Conservation (phyloP, 176 grass and related monocot genomes). For the Stipa capillata region DNA sequence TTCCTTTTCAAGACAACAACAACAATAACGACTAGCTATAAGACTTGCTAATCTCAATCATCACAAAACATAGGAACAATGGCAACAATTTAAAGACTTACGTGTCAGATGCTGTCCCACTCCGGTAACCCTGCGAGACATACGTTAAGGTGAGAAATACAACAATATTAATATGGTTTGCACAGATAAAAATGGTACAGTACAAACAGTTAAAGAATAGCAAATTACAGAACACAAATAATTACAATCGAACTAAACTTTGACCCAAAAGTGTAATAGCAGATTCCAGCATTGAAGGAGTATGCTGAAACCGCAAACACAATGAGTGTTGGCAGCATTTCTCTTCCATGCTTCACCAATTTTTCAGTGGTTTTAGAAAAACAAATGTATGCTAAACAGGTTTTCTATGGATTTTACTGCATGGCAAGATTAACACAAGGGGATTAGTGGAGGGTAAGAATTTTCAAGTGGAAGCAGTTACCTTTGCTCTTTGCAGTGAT, state of each 20-base stretch:
- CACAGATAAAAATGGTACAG: neutral
- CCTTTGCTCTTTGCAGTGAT: neutral
- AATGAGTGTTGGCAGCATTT: neutral
- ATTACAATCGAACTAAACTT: neutral
- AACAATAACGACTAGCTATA: neutral
- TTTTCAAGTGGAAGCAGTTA: neutral
- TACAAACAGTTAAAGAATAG: neutral
- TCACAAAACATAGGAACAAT: neutral
- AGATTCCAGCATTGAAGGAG: constrained; percentile 1
- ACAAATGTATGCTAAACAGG: neutral
- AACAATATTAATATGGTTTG: neutral
- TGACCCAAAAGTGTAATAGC: neutral
- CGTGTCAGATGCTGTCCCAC: constrained; percentile 79
- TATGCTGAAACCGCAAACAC: neutral
- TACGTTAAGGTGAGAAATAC: constrained; percentile 25
- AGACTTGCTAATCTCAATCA: neutral
- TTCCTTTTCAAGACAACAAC: neutral
- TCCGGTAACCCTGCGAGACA: constrained; percentile 86
- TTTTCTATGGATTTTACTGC: neutral
- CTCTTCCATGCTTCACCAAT: neutral
- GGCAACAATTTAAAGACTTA: constrained; percentile 33
- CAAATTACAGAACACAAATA: neutral
- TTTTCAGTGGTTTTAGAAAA: neutral
- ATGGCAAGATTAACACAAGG: neutral
- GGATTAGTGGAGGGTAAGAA: neutral